Evolutionary conservation across 1,284 basidiomycete species (phyloP).

Genomic region (Coniferiporia weirii): DNA sequence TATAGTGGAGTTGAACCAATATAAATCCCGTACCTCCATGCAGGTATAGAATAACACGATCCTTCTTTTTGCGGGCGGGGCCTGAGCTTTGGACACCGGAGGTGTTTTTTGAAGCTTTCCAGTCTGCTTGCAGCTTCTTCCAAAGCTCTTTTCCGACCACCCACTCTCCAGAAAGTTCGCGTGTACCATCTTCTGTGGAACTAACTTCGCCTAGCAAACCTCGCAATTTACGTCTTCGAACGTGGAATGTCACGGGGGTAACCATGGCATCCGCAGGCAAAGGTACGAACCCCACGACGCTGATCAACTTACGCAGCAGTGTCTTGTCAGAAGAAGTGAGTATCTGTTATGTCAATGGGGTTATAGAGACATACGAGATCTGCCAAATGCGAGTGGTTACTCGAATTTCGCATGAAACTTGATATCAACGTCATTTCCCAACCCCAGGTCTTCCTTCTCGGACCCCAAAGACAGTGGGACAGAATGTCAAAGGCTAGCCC

Average conservation of each 20-base stretch:
- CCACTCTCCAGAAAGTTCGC: slow-evolving; percentile 94
- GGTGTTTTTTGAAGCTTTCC: slow-evolving; percentile 41
- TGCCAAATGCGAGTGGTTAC: slow-evolving; percentile 78
- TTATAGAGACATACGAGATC: slow-evolving; percentile 60
- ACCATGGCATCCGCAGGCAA: slow-evolving; percentile 91
- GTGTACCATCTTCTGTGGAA: slow-evolving; percentile 61
- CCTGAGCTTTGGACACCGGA: not conserved
- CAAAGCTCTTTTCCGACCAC: slow-evolving; percentile 90
- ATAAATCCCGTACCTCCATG: slow-evolving; percentile 70
- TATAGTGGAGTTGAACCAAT: not conserved
- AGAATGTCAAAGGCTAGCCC: slow-evolving; percentile 65
- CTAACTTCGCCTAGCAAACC: slow-evolving; percentile 79
- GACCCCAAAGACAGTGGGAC: slow-evolving; percentile 72
- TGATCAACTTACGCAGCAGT: slow-evolving; percentile 76
- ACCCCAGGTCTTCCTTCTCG: slow-evolving; percentile 81
- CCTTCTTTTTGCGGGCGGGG: slow-evolving; percentile 37
- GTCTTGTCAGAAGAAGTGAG: slow-evolving; percentile 33
- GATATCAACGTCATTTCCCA: slow-evolving; percentile 85
- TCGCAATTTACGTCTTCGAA: slow-evolving; percentile 65
- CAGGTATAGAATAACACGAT: slow-evolving; percentile 87
- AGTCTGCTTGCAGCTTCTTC: slow-evolving; percentile 83
- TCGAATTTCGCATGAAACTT: slow-evolving; percentile 81
- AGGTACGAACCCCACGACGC: slow-evolving; percentile 78
- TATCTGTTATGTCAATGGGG: no score
- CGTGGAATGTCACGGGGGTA: slow-evolving; percentile 90